These are phyloP conservation scores for Tetraselmis chui DNA, from an alignment of 139 green algal genomes.

Conservation along the genomic window DNA sequence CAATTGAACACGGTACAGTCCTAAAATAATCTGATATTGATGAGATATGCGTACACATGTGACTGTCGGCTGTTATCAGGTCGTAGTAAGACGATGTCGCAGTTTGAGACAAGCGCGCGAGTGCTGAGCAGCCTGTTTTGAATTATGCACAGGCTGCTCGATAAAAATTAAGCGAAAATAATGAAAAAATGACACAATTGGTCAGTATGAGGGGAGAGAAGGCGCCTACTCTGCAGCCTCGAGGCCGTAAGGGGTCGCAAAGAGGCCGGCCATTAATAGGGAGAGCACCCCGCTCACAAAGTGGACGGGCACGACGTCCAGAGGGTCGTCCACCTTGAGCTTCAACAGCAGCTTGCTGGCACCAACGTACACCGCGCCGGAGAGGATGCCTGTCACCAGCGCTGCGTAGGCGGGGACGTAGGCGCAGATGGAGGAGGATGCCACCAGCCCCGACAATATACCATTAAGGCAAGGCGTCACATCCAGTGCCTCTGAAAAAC, in stretches of 20 bases:
- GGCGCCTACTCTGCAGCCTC: not conserved
- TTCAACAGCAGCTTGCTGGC: conserved; percentile 28
- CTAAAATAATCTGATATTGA: too few relatives aligned
- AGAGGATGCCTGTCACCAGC: conserved; percentile 22
- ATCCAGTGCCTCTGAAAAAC: conserved; percentile 35
- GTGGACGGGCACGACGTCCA: conserved; percentile 34
- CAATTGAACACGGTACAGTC: too few relatives aligned
- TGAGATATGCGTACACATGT: too few relatives aligned
- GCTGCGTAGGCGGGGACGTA: conserved; percentile 40
- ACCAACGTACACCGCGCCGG: conserved; percentile 27
- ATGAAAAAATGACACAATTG: too few relatives aligned
- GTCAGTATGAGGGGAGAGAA: too few relatives aligned
- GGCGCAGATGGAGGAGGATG: conserved; percentile 24
- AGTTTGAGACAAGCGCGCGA: too few relatives aligned
- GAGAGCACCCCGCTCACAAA: conserved; percentile 22
- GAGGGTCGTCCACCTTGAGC: conserved; percentile 35
- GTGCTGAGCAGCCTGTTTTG: too few relatives aligned
- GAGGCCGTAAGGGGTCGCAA: conserved; percentile 23
- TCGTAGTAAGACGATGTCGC: too few relatives aligned
- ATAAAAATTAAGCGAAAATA: too few relatives aligned
- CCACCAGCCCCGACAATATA: conserved; percentile 33
- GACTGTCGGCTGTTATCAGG: too few relatives aligned
- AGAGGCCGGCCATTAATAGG: conserved; percentile 27
- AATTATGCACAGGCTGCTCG: too few relatives aligned
- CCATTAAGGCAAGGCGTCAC: conserved; percentile 34